These are phyloP conservation scores for Taphrina flavorubra DNA, from an alignment of 1,139 yeast genomes.

Conservation along the genomic window DNA sequence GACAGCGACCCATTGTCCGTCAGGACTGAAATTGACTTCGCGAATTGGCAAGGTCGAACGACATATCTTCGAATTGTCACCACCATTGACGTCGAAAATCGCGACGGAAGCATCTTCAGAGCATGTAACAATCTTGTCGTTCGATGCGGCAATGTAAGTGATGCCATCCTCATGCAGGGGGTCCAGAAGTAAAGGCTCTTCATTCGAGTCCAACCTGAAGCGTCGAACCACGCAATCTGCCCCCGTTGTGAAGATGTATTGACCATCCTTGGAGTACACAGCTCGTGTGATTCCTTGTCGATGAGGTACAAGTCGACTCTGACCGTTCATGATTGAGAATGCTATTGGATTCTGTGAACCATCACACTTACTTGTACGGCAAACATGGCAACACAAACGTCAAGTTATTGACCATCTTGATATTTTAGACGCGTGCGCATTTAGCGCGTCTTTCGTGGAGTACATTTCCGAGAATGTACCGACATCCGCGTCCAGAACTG, in stretches of 20 bases:
- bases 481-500: neutral
- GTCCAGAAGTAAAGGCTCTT: constrained; percentile 50
- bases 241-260: constrained; percentile 52
- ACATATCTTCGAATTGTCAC: constrained; percentile 48
- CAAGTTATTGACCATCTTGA: too few relatives aligned
- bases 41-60: constrained; percentile 67
- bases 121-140: constrained; percentile 51
- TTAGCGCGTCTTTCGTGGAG: too few relatives aligned
- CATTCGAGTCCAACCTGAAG: constrained; percentile 50
- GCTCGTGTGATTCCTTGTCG: constrained; percentile 52
- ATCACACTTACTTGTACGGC: too few relatives aligned
- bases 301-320: constrained; percentile 46
- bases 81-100: constrained; percentile 49
- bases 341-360: too few relatives aligned
- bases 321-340: neutral
- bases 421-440: too few relatives aligned
- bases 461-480: too few relatives aligned
- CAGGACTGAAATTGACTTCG: constrained; percentile 69
- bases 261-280: constrained; percentile 52
- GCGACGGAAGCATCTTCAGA: constrained; percentile 53
- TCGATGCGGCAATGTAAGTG: constrained; percentile 46
- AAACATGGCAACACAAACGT: too few relatives aligned
- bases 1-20: constrained; percentile 69
- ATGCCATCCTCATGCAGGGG: constrained; percentile 49
- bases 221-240: constrained; percentile 52